phyloP scores from a whole-genome alignment of 2,329 filamentous ascomycete species.

The Phialemoniopsis sp. region DNA sequence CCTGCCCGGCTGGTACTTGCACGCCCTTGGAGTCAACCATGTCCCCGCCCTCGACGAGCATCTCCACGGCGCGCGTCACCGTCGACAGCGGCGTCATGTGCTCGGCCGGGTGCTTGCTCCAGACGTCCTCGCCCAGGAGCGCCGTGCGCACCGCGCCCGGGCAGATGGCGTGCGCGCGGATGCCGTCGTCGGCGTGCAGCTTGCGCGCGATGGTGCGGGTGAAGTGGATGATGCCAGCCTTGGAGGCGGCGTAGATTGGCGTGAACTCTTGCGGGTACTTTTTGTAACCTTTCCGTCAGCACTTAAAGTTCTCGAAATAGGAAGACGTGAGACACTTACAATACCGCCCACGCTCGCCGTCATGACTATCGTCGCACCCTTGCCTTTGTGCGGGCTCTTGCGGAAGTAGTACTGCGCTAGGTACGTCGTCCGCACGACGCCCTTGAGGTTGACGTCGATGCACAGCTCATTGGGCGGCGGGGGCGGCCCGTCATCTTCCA shows the following conservation, averaged over 20 bases:
- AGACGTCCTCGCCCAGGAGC: constrained; percentile 17
- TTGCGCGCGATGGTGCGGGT: constrained; percentile 21
- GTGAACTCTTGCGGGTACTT: constrained; percentile 32
- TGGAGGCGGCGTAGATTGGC: constrained; percentile 64
- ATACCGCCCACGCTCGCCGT: constrained; percentile 23
- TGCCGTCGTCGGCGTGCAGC: constrained; percentile 15
- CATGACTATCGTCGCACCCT: constrained; percentile 16
- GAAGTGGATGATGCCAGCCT: constrained; percentile 23
- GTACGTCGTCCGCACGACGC: constrained; percentile 29
- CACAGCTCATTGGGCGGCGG: constrained; percentile 3
- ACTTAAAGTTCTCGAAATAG: no score
- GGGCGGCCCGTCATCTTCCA: not conserved
- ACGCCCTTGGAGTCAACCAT: constrained; percentile 17
- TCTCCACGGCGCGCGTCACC: constrained; percentile 19
- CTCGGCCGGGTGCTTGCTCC: constrained; percentile 18
- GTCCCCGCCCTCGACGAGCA: constrained; percentile 11
- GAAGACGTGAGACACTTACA: no score
- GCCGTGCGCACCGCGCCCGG: constrained; percentile 22
- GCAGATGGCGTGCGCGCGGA: constrained; percentile 23
- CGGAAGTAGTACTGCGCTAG: constrained; percentile 37
- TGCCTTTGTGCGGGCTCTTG: constrained; percentile 9
- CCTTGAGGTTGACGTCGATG: constrained; percentile 27
- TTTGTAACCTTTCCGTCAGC: no score
- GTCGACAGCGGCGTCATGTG: constrained; percentile 20
- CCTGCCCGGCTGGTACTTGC: constrained; percentile 12